Conservation (phyloP, 2,329 filamentous ascomycete species). For the Lecanicillium sp. region DNA sequence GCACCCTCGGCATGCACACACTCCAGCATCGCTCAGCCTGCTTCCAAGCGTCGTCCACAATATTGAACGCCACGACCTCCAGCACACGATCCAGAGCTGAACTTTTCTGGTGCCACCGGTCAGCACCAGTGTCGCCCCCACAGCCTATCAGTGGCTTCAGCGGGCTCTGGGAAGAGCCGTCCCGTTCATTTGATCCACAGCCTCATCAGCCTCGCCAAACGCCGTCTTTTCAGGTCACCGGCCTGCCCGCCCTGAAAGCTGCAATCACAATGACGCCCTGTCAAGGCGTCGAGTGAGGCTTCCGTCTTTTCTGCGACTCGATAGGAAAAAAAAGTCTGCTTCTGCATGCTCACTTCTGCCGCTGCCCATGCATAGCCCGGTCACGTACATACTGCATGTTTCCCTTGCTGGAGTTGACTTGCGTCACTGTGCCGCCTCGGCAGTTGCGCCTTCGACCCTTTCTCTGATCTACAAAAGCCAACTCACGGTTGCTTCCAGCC, state of each 20-base stretch:
- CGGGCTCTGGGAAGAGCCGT: conserved; percentile 14
- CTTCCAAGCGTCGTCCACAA: conserved; percentile 6
- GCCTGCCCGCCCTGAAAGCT: conserved; percentile 2
- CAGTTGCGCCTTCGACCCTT: neutral
- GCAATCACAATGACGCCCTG: neutral
- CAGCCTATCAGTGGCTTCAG: conserved; percentile 5
- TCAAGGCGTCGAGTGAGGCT: neutral
- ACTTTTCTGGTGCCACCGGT: conserved; percentile 2
- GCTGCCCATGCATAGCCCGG: neutral
- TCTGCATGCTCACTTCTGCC: neutral
- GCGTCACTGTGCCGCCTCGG: neutral
- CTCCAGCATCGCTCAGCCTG: neutral
- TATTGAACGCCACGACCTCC: neutral
- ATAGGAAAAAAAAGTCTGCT: neutral
- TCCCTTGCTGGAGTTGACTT: neutral
- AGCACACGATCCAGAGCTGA: conserved; percentile 6
- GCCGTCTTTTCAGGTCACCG: neutral
- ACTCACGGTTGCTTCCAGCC: neutral
- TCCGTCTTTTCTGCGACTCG: neutral
- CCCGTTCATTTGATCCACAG: conserved; percentile 9
- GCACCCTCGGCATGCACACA: neutral
- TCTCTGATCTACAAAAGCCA: neutral
- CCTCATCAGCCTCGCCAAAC: conserved; percentile 11
- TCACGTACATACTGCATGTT: neutral
- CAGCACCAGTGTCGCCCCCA: conserved; percentile 6